These are phyloP conservation scores for Amanita rubescens DNA, from an alignment of 768 basidiomycete species.

Conservation along the genomic window DNA sequence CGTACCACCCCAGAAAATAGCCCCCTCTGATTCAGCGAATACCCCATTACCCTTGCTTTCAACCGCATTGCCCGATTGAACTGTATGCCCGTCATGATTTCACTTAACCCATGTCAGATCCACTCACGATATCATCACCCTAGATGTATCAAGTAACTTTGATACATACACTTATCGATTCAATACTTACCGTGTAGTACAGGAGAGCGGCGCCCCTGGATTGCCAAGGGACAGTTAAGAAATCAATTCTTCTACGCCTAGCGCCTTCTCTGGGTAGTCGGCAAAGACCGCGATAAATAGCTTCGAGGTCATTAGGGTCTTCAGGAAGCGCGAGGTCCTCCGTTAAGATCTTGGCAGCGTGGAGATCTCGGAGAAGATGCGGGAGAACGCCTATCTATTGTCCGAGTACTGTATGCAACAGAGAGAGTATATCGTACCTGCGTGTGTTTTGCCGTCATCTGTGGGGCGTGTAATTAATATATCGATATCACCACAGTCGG, in stretches of 20 bases:
- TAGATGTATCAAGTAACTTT: too few species aligned
- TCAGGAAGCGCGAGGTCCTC: conserved; percentile 74
- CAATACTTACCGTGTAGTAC: conserved; percentile 76
- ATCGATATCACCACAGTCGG: conserved; percentile 87
- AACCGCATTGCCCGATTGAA: conserved; percentile 87
- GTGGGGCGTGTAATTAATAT: conserved; percentile 75
- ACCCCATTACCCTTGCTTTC: conserved; percentile 76
- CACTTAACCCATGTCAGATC: conserved; percentile 1
- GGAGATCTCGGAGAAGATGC: conserved; percentile 50
- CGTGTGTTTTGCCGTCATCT: conserved; percentile 67
- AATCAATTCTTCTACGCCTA: conserved; percentile 72
- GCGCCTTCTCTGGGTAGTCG: conserved; percentile 37
- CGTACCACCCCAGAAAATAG: conserved; percentile 68
- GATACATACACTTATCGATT: too few species aligned
- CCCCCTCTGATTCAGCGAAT: conserved; percentile 84
- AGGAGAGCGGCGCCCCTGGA: conserved; percentile 77
- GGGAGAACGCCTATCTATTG: conserved; percentile 49
- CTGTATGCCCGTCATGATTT: conserved; percentile 28
- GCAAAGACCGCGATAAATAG: conserved; percentile 79
- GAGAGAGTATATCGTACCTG: conserved; percentile 35
- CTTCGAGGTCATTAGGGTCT: conserved; percentile 60
- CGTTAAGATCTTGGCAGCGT: conserved; percentile 54
- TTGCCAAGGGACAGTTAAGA: conserved; percentile 74
- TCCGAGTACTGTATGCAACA: neutral
- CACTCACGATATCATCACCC: conserved; percentile 85